Percentiles rank a stretch among this genome's conserved stretches.
phyloP scores from a whole-genome alignment of 2,329 filamentous ascomycete species.

The Diaporthe destruens region DNA sequence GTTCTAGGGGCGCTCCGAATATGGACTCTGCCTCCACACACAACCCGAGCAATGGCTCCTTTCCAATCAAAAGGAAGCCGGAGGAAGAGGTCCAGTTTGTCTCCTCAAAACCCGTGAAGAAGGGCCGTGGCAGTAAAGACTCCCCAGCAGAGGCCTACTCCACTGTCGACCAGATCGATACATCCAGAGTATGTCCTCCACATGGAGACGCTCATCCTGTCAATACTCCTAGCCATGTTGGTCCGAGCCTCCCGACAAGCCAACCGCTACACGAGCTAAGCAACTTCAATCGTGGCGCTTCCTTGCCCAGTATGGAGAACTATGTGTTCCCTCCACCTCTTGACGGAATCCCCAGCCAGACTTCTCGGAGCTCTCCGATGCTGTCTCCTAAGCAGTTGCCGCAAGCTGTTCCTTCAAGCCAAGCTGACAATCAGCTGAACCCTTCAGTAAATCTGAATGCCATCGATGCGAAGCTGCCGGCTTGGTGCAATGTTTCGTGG shows the following conservation, averaged over 20 bases:
- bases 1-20: constrained; percentile 6
- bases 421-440: background rate
- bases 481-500: constrained; percentile 26
- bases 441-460: background rate
- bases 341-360: constrained; percentile 4
- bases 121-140: constrained; percentile 36
- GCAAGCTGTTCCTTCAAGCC: background rate
- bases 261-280: constrained; percentile 8
- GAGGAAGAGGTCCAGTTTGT: constrained; percentile 44
- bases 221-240: background rate
- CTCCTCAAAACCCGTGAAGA: constrained; percentile 43
- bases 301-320: constrained; percentile 40
- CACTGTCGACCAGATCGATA: background rate
- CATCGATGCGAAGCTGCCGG: background rate
- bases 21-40: constrained; percentile 8
- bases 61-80: constrained; percentile 39
- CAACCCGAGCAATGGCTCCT: constrained; percentile 5
- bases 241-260: background rate
- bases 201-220: background rate
- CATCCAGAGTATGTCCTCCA: background rate
- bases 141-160: constrained; percentile 3
- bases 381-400: constrained; percentile 43
- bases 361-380: constrained; percentile 39
- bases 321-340: constrained; percentile 41
- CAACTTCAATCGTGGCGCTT: constrained; percentile 22